Percentiles rank a stretch among this genome's conserved stretches.
Conservation (phyloP, 441 rosid species). For the Gossypium trilobum region DNA sequence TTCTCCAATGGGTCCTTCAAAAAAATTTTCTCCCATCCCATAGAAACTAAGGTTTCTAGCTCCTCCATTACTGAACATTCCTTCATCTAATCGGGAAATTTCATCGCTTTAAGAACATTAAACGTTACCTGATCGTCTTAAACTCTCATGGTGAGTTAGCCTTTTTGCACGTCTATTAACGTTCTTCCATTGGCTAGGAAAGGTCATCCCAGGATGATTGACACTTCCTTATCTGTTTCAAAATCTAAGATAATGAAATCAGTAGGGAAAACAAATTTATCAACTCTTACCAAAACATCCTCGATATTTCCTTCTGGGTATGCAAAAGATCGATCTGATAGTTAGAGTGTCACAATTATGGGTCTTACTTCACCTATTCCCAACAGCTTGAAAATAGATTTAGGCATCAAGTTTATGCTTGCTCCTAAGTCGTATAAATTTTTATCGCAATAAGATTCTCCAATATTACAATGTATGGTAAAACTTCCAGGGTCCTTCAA, state of each 20-base stretch:
- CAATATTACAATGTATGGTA: not conserved
- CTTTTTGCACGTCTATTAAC: not conserved
- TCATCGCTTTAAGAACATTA: not conserved
- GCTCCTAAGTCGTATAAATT: not conserved
- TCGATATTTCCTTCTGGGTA: not conserved
- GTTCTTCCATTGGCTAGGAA: not conserved
- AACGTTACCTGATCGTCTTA: not conserved
- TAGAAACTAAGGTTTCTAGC: not conserved
- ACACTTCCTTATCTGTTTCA: not conserved
- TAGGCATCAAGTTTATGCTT: not conserved
- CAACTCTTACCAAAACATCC: not conserved
- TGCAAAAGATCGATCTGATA: not conserved
- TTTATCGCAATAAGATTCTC: not conserved
- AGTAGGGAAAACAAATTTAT: not conserved
- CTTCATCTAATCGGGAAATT: not conserved
- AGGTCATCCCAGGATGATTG: not conserved
- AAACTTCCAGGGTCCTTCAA: not conserved
- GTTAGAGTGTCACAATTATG: not conserved
- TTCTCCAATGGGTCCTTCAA: not conserved
- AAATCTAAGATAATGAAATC: not conserved
- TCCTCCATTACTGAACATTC: not conserved
- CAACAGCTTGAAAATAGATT: not conserved
- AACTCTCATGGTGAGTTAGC: not conserved
- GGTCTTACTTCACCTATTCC: not conserved
- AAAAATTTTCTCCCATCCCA: not conserved